phyloP scores from a whole-genome alignment of 345 rosid genomes.

The Lepidium africanum region DNA sequence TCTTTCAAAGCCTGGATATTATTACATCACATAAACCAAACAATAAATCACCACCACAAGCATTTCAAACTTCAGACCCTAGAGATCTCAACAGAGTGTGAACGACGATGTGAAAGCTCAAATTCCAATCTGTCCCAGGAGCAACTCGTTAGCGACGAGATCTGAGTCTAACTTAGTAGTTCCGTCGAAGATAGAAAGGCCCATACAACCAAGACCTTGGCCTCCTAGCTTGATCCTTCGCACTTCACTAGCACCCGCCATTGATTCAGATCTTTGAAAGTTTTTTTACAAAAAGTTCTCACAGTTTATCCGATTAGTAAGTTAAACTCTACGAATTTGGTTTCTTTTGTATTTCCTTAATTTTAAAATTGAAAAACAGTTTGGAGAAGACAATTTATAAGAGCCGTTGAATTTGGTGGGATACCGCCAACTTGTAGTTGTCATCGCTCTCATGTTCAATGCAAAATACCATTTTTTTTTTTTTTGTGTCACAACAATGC shows the following conservation, averaged over 20 bases:
- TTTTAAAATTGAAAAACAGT: not conserved
- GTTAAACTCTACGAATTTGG: not conserved
- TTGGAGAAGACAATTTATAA: not conserved
- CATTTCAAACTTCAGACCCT: not conserved
- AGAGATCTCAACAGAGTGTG: not conserved
- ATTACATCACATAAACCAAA: not conserved
- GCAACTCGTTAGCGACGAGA: constrained; percentile 14
- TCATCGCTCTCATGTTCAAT: not conserved
- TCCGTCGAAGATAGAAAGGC: not conserved
- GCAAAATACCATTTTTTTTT: no score
- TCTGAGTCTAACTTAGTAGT: constrained; percentile 23
- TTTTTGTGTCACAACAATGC: no score
- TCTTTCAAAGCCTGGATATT: not conserved
- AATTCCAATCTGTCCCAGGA: not conserved
- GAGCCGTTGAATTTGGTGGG: not conserved
- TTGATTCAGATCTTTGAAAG: not conserved
- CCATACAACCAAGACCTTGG: constrained; percentile 12
- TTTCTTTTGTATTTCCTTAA: not conserved
- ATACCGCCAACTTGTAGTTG: not conserved
- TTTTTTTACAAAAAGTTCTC: not conserved
- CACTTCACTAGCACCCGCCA: not conserved
- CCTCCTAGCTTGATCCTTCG: constrained; percentile 1
- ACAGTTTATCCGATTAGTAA: not conserved
- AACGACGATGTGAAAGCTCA: not conserved
- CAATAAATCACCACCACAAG: not conserved